Base-by-base conservation (phyloP, 1,139 yeast species). In the Wickerhamomyces sp. region DNA sequence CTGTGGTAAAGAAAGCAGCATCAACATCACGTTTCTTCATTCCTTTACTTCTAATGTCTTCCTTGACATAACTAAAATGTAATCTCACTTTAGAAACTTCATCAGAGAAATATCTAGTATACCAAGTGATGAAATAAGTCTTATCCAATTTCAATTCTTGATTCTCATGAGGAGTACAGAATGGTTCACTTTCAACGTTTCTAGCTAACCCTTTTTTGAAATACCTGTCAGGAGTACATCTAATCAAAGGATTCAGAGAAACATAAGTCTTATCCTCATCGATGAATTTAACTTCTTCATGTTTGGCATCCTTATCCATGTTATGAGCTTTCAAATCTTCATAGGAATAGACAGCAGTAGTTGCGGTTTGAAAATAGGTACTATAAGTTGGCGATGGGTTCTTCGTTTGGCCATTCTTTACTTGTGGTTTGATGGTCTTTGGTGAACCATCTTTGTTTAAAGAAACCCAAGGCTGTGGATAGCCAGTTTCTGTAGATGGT, bases 201-300 rank as follows among this genome's bases (percentile, higher is more conserved):
- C 78, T 79, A 34, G 79, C 82, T 38, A 71, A 48, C 10, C 93
- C 93, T 62, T 81, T 85, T 55, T 75, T 76, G 58, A 71, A 73
- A 61, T 85, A 89, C 41, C 75, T 65, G 44, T 84, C 84, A 1
- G 96, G 96, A 4, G 91, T 85, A 66, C 96, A 89, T 65, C 96
- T 75, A 57, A 87, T 76, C 45, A 89, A 64, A 0, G 96, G 96
- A 58, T 82, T 85, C 60, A 89, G 72, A 26, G 74, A 67, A 38
- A 79, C 82, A 58, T 86, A 84, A 1, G 86, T 76, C 15, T 75
- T 72, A 62, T 86, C 94, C 61, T 87, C 95, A 5, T 78, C 81
- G 23, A 76, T 60, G 58, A 65, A 73, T 39, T 66, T 58, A 38
- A 76, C 80, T 52, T 86, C 88, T 45, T 71, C 75, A 56, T 74